Conservation (phyloP, 192 early-diverging fungal genomes). For the Coemansia sp. region DNA sequence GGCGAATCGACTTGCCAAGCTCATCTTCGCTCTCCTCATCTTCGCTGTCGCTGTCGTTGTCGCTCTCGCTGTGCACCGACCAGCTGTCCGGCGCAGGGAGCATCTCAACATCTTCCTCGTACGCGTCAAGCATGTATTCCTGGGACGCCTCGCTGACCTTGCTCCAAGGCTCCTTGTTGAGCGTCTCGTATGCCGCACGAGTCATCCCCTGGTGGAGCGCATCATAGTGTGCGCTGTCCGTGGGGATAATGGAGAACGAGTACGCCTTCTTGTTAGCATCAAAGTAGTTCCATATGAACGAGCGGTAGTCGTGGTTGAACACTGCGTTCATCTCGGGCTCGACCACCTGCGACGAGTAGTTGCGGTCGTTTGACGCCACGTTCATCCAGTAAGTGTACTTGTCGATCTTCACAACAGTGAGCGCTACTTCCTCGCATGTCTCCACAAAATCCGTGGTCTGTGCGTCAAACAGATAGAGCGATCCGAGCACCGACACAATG, state of each 20-base stretch:
- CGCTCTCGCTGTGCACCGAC: constrained; percentile 33
- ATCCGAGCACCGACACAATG: constrained; percentile 53
- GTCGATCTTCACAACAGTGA: constrained; percentile 39
- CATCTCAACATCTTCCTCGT: constrained; percentile 64
- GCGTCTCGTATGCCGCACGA: constrained; percentile 73
- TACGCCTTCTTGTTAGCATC: constrained; percentile 59
- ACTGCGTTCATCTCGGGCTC: constrained; percentile 76
- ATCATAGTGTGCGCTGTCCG: constrained; percentile 48
- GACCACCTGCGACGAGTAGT: constrained; percentile 58
- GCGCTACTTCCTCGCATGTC: constrained; percentile 52
- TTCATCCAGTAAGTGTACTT: constrained; percentile 58
- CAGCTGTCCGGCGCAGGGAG: constrained; percentile 28
- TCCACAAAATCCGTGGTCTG: constrained; percentile 55
- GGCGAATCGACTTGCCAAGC: constrained; percentile 26
- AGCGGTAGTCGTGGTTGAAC: constrained; percentile 65
- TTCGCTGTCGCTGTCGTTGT: constrained; percentile 19
- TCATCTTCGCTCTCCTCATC: constrained; percentile 26
- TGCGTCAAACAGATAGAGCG: constrained; percentile 69
- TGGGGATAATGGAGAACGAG: constrained; percentile 75
- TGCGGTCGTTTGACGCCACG: constrained; percentile 49
- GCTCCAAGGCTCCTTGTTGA: constrained; percentile 61
- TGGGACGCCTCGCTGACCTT: constrained; percentile 70
- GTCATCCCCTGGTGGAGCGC: constrained; percentile 68
- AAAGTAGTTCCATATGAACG: constrained; percentile 85
- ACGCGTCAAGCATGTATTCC: constrained; percentile 72